Evolutionary conservation across 495 filamentous ascomycete genomes (phyloP).

Genomic region (Hypoxylon subgilvum): DNA sequence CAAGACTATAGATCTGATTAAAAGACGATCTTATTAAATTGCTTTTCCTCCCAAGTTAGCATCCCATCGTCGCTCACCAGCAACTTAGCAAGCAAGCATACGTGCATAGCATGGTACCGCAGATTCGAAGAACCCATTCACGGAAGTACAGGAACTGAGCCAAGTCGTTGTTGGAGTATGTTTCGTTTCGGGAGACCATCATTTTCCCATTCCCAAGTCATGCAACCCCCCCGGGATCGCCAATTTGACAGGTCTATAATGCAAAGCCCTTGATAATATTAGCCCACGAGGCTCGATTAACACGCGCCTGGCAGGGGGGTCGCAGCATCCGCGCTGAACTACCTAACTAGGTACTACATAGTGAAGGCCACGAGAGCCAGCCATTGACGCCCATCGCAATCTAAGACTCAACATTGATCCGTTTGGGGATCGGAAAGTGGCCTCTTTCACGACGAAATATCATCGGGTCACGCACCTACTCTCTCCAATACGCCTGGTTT

Average conservation of each 20-base stretch:
- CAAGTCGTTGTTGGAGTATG: slow-evolving; percentile 18
- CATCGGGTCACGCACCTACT: slow-evolving; percentile 40
- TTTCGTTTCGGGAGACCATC: slow-evolving; percentile 7
- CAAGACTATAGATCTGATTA: slow-evolving; percentile 31
- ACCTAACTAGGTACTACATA: too few species aligned
- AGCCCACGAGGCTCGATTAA: slow-evolving; percentile 40
- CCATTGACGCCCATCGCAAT: slow-evolving; percentile 34
- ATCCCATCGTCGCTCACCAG: slow-evolving; percentile 23
- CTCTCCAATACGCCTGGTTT: slow-evolving; percentile 15
- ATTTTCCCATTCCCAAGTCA: slow-evolving; percentile 31
- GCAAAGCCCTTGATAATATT: slow-evolving; percentile 41
- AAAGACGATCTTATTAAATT: slow-evolving; percentile 32
- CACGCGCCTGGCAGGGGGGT: slow-evolving; percentile 23
- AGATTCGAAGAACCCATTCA: background rate
- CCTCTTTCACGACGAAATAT: slow-evolving; percentile 13
- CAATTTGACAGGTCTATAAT: slow-evolving; percentile 42
- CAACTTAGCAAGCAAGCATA: slow-evolving; percentile 1
- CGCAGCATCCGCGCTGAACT: slow-evolving; percentile 28
- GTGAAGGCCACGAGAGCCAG: slow-evolving; percentile 20
- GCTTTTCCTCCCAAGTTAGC: slow-evolving; percentile 11
- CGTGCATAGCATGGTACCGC: slow-evolving; percentile 1
- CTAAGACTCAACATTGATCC: slow-evolving; percentile 25
- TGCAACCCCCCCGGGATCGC: slow-evolving; percentile 33
- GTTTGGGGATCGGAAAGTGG: slow-evolving; percentile 16
- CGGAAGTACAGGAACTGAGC: slow-evolving; percentile 15